Percentiles rank a stretch among this genome's conserved stretches.
Conservation (phyloP, 805 yeast genomes). For the Candida sphagnicola region DNA sequence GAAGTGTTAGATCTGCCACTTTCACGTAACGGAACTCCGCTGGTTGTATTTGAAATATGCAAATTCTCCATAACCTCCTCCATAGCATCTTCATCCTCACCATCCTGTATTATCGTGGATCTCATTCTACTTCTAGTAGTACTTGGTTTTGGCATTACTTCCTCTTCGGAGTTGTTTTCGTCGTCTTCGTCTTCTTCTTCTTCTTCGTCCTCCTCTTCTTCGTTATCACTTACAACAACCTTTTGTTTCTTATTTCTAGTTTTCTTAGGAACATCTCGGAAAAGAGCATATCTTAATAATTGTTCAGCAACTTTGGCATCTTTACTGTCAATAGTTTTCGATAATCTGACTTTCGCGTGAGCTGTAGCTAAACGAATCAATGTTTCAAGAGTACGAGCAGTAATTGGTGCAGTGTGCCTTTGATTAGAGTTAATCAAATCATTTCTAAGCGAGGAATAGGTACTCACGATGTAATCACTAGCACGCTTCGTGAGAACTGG, state of each 20-base stretch:
- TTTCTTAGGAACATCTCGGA: slow-evolving; percentile 62
- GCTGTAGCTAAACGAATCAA: slow-evolving; percentile 93
- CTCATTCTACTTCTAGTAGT: slow-evolving; percentile 16
- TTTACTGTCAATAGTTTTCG: slow-evolving; percentile 63
- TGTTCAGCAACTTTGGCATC: slow-evolving; percentile 89
- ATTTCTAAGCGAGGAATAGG: slow-evolving; percentile 80
- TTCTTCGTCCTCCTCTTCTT: slow-evolving; percentile 29
- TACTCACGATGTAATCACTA: slow-evolving; percentile 71
- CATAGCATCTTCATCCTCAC: slow-evolving; percentile 14
- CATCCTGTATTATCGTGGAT: slow-evolving; percentile 8
- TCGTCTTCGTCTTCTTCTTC: slow-evolving; percentile 22
- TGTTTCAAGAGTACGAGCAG: slow-evolving; percentile 97
- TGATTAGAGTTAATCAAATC: slow-evolving; percentile 59
- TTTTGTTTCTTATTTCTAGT: slow-evolving; percentile 27
- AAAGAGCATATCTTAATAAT: slow-evolving; percentile 77
- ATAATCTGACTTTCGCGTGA: slow-evolving; percentile 91
- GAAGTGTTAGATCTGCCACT: slow-evolving; percentile 16
- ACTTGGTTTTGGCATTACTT: slow-evolving; percentile 11
- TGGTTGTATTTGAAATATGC: slow-evolving; percentile 21
- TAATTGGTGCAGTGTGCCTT: slow-evolving; percentile 85
- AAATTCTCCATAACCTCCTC: slow-evolving; percentile 25
- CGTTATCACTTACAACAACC: slow-evolving; percentile 19
- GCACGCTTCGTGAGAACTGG: slow-evolving; percentile 81
- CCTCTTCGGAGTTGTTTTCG: slow-evolving; percentile 20
- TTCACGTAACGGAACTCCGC: slow-evolving; percentile 23